A percentile compares a stretch with the other conserved stretches of the same genome.
Evolutionary conservation across 2,329 filamentous ascomycete species (phyloP).

Genomic region (Apiospora pterosperma): DNA sequence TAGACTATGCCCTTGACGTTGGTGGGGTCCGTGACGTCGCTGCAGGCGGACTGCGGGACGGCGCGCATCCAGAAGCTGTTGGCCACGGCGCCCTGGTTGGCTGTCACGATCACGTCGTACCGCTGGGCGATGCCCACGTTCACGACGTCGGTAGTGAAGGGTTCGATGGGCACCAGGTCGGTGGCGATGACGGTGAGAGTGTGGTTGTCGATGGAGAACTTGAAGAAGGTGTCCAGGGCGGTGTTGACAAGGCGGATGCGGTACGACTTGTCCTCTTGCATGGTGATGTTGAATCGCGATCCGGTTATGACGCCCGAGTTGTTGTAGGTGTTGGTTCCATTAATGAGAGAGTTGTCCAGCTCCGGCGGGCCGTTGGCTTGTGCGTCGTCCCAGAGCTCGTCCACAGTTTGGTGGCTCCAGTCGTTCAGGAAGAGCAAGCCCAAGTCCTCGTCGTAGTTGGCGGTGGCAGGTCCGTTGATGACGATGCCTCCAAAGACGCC

Average conservation of each 20-base stretch:
- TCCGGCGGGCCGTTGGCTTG: constrained; percentile 29
- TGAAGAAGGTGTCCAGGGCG: constrained; percentile 34
- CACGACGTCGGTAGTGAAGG: constrained; percentile 43
- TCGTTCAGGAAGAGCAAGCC: constrained; percentile 57
- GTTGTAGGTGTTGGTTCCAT: constrained; percentile 30
- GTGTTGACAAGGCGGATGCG: constrained; percentile 43
- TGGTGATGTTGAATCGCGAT: constrained; percentile 32
- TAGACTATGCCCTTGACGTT: constrained; percentile 27
- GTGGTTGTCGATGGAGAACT: constrained; percentile 50
- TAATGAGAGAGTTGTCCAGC: constrained; percentile 39
- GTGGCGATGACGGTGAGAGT: constrained; percentile 49
- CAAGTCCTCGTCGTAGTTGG: constrained; percentile 61
- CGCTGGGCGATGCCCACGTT: constrained; percentile 41
- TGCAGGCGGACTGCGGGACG: constrained; percentile 35
- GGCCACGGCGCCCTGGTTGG: constrained; percentile 13
- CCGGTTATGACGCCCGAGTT: constrained; percentile 23
- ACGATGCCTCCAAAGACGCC: constrained; percentile 59
- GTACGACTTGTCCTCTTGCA: constrained; percentile 40
- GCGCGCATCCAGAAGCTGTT: constrained; percentile 45
- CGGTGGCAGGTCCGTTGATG: constrained; percentile 56
- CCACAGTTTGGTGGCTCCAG: constrained; percentile 48
- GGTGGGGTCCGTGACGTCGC: constrained; percentile 15
- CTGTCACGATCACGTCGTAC: constrained; percentile 13
- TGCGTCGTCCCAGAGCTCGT: constrained; percentile 29
- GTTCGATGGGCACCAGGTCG: constrained; percentile 52